Evolutionary conservation across 2,329 filamentous ascomycete species (phyloP).

Genomic region (Monosporascus sp.): DNA sequence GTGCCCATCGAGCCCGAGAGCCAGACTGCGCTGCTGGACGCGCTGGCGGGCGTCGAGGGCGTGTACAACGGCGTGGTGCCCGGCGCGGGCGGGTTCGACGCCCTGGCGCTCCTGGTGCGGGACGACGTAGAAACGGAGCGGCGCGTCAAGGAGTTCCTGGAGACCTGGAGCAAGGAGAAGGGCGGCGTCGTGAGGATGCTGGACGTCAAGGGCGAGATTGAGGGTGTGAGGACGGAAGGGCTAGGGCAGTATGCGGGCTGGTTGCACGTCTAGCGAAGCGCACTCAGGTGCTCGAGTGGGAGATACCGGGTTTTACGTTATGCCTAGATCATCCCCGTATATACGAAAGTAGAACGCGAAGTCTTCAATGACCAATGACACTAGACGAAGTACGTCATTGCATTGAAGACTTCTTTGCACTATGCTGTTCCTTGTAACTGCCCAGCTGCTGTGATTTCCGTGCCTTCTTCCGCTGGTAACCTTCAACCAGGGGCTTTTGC

Average conservation of each 20-base stretch:
- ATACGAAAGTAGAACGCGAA: no score
- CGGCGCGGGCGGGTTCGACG: slow-evolving; percentile 90
- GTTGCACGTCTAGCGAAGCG: slow-evolving; percentile 7
- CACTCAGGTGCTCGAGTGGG: no score
- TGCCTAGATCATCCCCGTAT: no score
- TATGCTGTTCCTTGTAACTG: no score
- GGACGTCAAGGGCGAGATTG: slow-evolving; percentile 29
- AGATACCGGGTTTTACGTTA: no score
- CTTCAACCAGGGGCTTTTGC: no score
- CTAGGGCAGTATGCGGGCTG: slow-evolving; percentile 23
- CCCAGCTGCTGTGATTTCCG: no score
- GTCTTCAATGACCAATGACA: no score
- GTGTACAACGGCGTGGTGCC: slow-evolving; percentile 90
- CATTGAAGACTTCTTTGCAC: no score
- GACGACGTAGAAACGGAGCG: slow-evolving; percentile 62
- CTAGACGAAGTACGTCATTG: no score
- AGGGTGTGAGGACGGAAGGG: slow-evolving; percentile 23
- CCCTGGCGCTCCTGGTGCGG: slow-evolving; percentile 71
- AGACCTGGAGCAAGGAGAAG: slow-evolving; percentile 56
- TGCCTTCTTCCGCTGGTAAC: no score
- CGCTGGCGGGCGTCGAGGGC: slow-evolving; percentile 62
- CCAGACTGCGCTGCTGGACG: slow-evolving; percentile 81
- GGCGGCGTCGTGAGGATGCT: slow-evolving; percentile 63
- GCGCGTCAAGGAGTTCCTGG: slow-evolving; percentile 56
- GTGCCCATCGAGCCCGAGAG: slow-evolving; percentile 86